phyloP scores from a whole-genome alignment of 345 rosid genomes.

The Anacardium occidentale region DNA sequence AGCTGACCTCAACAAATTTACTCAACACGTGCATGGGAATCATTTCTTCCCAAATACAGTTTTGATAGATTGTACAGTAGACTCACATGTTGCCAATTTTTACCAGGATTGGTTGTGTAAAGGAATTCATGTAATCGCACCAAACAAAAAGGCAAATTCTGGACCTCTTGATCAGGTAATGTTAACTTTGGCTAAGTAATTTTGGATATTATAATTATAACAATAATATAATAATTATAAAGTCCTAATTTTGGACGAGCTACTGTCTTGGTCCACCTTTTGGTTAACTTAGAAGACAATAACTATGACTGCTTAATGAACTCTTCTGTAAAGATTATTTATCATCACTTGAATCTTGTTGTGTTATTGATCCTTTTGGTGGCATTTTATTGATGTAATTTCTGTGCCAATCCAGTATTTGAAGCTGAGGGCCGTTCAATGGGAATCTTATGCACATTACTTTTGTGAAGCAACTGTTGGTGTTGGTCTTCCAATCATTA shows the following conservation, averaged over 20 bases:
- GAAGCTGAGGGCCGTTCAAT: conserved; percentile 88
- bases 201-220: not conserved
- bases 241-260: not conserved
- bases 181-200: not conserved
- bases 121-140: conserved; percentile 94
- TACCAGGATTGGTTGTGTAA: conserved; percentile 85
- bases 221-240: too few species aligned
- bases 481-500: conserved; percentile 95
- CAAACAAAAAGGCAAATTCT: conserved; percentile 95
- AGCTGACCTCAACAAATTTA: conserved; percentile 74
- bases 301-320: not conserved
- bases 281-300: not conserved
- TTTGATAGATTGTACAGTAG: conserved; percentile 97
- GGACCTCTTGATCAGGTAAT: conserved; percentile 97
- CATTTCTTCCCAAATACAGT: conserved; percentile 95
- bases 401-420: conserved; percentile 56
- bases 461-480: conserved; percentile 99
- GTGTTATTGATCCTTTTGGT: not conserved
- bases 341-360: conserved; percentile 3
- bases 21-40: conserved; percentile 79
- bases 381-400: conserved; percentile 19
- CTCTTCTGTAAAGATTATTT: not conserved
- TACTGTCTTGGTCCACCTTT: not conserved
- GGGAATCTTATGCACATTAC: conserved; percentile 93
- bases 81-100: conserved; percentile 65